A percentile compares a stretch with the other conserved stretches of the same genome.
phyloP scores from a whole-genome alignment of 2,329 filamentous ascomycete species.

The Stenocarpella maydis region DNA sequence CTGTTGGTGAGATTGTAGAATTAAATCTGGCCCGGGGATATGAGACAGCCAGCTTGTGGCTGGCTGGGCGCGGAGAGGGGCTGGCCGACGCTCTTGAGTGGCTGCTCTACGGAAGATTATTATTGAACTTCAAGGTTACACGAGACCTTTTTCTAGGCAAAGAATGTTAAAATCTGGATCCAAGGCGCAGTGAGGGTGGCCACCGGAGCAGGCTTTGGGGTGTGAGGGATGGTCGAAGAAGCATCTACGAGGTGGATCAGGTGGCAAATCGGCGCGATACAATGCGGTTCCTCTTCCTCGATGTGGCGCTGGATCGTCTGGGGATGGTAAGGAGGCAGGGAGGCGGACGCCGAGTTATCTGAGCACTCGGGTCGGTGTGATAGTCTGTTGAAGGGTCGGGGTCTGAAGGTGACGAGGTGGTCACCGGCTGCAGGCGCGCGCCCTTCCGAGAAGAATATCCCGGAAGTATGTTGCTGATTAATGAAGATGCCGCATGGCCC shows the following conservation, averaged over 20 bases:
- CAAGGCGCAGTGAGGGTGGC: neutral
- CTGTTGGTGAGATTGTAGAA: neutral
- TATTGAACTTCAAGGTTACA: constrained; percentile 10
- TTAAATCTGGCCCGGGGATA: neutral
- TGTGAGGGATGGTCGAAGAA: neutral
- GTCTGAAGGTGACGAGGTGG: neutral
- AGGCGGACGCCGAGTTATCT: neutral
- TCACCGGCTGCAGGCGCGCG: neutral
- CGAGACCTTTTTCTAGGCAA: neutral
- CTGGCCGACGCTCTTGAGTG: neutral
- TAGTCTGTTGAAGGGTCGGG: neutral
- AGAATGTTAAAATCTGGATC: neutral
- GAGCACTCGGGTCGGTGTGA: neutral
- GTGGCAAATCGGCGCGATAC: neutral
- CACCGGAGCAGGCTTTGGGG: neutral
- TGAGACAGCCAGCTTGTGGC: neutral
- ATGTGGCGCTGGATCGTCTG: neutral
- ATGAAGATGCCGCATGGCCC: neutral
- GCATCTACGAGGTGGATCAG: neutral
- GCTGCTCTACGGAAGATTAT: constrained; percentile 2
- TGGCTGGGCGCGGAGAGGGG: neutral
- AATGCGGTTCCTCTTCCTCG: neutral
- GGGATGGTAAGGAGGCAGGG: neutral
- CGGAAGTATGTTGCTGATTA: neutral
- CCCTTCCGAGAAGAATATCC: neutral